phyloP scores from a whole-genome alignment of 139 green algal species.

The Prasinococcaceae sp. region DNA sequence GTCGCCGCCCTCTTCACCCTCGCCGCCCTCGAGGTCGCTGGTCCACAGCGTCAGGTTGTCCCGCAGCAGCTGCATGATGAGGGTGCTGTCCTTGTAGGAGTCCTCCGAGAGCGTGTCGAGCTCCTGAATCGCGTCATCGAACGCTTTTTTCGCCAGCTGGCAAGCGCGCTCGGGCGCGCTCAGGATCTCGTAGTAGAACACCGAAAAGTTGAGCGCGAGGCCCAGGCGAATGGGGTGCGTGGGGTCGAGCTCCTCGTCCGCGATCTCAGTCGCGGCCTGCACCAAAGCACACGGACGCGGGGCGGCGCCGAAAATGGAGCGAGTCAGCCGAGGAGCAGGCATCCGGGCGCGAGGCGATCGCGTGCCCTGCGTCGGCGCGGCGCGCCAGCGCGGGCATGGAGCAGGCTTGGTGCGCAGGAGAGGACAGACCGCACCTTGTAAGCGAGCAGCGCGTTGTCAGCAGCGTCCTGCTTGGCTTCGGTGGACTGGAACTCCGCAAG shows the following conservation, averaged over 20 bases:
- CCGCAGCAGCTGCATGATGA: constrained; percentile 34
- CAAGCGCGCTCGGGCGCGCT: constrained; percentile 34
- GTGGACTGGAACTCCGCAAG: constrained; percentile 93
- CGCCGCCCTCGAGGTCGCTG: constrained; percentile 23
- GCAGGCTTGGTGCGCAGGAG: no score
- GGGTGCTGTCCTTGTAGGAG: constrained; percentile 34
- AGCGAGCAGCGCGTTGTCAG: constrained; percentile 83
- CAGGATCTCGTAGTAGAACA: constrained; percentile 38
- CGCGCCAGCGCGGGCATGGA: no score
- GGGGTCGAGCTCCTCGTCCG: constrained; percentile 18
- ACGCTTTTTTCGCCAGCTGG: constrained; percentile 29
- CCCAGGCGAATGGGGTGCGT: constrained; percentile 32
- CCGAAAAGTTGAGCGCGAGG: constrained; percentile 32
- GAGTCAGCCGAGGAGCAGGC: no score
- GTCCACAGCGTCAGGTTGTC: constrained; percentile 42
- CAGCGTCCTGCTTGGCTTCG: constrained; percentile 76
- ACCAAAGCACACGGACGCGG: no score
- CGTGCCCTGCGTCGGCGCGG: no score
- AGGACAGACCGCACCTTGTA: constrained; percentile 76
- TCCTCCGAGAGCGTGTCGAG: constrained; percentile 30
- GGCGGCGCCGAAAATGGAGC: no score
- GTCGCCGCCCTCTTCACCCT: no score
- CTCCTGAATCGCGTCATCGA: constrained; percentile 32
- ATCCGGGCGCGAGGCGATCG: no score
- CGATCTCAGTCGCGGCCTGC: constrained; percentile 27